Base-by-base conservation (phyloP, 1,139 yeast genomes). In the Scheffersomyces titani region DNA sequence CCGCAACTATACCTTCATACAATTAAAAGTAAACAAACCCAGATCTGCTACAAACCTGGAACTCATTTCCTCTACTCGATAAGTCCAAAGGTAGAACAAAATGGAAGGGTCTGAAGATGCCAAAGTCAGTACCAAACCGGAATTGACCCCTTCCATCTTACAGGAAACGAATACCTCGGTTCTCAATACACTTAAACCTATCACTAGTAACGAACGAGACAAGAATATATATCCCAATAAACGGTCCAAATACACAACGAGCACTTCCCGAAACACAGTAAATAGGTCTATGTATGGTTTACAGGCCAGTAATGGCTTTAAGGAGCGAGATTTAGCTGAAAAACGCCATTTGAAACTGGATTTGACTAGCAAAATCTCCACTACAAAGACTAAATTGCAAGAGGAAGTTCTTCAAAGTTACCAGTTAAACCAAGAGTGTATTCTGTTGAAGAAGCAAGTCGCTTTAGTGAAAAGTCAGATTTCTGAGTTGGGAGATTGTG, bases 401-500 rank as follows among this genome's bases (percentile, higher is more conserved):
- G 61, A 63, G 57, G 63, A 63, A 54, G 66, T 59, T 53, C 58
- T 61, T 52, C 55, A 19, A 22, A 46, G 22, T n/a, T 46, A 46
- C 16, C 49, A 46, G 22, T 46, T 46, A 20, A 46, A 22, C 22
- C 77, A 74, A 53, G 69, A 74, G 20, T 69, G 69, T 19, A 55
- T 69, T 16, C 64, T 63, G 22, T 60, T 72, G 30, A 67, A 69
- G 52, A 63, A 65, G 45, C 61, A 67, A 40, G 58, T 70, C 13
- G 56, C 56, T 5, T 55, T 62, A 1, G 49, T 69, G n/a, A 61
- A 69, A 22, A 71, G 69, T 49, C 71, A 71, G 51, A 65, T 75
- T 2, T 74, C 71, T 2, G 77, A 77, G 48, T 61, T 77, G 20
- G 61, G 63, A n/a, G 62, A 60, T 1, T 73, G 69, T 54, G 75